These are phyloP conservation scores for Clausena lansium DNA, from an alignment of 345 rosid species.

Conservation along the genomic window DNA sequence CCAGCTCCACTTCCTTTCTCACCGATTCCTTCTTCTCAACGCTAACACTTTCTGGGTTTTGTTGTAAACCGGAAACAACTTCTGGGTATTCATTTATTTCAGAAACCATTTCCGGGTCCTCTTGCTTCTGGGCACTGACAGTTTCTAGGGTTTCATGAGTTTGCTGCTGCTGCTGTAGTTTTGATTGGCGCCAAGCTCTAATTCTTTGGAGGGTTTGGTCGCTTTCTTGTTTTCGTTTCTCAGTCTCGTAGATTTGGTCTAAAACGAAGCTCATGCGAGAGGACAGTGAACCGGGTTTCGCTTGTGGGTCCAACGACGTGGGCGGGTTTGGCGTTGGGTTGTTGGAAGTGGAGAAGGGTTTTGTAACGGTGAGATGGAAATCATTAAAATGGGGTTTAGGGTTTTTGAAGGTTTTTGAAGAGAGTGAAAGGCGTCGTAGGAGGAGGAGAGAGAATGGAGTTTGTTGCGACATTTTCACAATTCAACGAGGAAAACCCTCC, in stretches of 20 bases:
- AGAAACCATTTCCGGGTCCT: slow-evolving; percentile 1
- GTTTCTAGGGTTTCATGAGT: slow-evolving; percentile 13
- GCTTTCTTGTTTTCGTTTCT: slow-evolving; percentile 59
- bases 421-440: slow-evolving; percentile 38
- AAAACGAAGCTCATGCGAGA: slow-evolving; percentile 88
- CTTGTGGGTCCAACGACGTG: slow-evolving; percentile 23
- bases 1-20: slow-evolving; percentile 50
- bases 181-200: slow-evolving; percentile 90
- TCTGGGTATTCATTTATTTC: neutral
- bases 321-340: slow-evolving; percentile 16
- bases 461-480: slow-evolving; percentile 35
- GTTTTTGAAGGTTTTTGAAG: slow-evolving; percentile 19
- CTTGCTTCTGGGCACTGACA: neutral
- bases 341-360: slow-evolving; percentile 26
- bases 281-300: slow-evolving; percentile 73
- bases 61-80: neutral
- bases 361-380: slow-evolving; percentile 9
- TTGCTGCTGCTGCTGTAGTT: slow-evolving; percentile 26
- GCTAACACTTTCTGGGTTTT: neutral
- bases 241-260: slow-evolving; percentile 83
- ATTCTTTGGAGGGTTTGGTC: slow-evolving; percentile 80
- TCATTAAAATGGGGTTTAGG: slow-evolving; percentile 1
- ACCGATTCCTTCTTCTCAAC: neutral
- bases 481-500: slow-evolving; percentile 18
- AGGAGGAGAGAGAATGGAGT: slow-evolving; percentile 48